Percentiles rank a stretch among this genome's conserved stretches.
Evolutionary conservation across 1,284 basidiomycete genomes (phyloP).

Genomic region (Exobasidium cylindrosporum): DNA sequence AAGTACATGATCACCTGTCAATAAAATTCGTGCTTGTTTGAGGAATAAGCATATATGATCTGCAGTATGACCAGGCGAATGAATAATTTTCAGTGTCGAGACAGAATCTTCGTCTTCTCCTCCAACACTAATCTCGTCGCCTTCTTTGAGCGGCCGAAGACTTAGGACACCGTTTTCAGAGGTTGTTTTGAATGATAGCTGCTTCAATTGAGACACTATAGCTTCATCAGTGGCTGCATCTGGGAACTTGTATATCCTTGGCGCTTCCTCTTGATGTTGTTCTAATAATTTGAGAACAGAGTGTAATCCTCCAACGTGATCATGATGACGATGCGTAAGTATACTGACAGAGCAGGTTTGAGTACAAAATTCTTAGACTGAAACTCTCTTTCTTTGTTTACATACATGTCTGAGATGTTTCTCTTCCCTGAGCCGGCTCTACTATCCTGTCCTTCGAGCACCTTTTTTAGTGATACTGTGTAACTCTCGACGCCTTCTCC

Average conservation of each 20-base stretch:
- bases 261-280: constrained; percentile 51
- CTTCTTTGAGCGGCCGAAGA: constrained; percentile 26
- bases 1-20: constrained; percentile 86
- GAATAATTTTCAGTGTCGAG: constrained; percentile 62
- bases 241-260: constrained; percentile 58
- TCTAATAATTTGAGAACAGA: constrained; percentile 69
- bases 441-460: constrained; percentile 56
- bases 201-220: constrained; percentile 79
- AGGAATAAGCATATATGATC: constrained; percentile 70
- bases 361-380: too few species aligned
- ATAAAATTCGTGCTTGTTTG: constrained; percentile 61
- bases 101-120: not conserved
- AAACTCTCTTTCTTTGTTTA: too few species aligned
- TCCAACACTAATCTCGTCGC: constrained; percentile 19
- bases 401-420: constrained; percentile 36
- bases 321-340: constrained; percentile 83
- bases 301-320: constrained; percentile 77
- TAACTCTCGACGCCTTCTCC: constrained; percentile 76
- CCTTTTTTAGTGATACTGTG: constrained; percentile 66
- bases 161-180: constrained; percentile 14
- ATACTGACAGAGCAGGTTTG: too few species aligned
- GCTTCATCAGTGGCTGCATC: constrained; percentile 60
- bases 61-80: constrained; percentile 84
- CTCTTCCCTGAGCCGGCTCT: constrained; percentile 1
- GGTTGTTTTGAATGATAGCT: constrained; percentile 59